Base-by-base conservation (phyloP, 257 asterid genomes). In the Salvia splendens region DNA sequence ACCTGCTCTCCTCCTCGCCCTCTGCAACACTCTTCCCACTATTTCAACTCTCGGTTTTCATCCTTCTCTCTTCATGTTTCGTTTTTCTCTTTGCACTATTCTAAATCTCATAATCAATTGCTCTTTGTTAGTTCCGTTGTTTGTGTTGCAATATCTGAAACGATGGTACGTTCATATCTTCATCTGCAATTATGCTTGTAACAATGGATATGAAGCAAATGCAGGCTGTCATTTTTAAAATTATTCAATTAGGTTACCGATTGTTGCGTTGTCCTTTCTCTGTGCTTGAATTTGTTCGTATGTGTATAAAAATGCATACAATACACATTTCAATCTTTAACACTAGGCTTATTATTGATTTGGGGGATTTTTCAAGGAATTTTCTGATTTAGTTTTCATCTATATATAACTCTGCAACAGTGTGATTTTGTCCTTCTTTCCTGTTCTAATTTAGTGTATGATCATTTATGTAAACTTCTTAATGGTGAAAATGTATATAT, bases 21-120 rank as follows among this genome's bases (percentile, higher is more conserved):
- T 57, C 79, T 74, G 72, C 78, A 52, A 66, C 83, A 69, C 86
- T 72, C 77, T 74, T 73, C 77, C 70, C 78, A 64, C 64, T 58
- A 57, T 24, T 71, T 76, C 77, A 82, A 66, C 69, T 51, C 83
- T 73, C 77, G 15, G 2, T 12, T 5, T 1, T 2, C 30, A 24
- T 67, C 58, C 56, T 58, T 51, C 43, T 50, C 61, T 76, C 47
- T 53, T 70, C 30, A 24, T 24, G 30, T 65, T 60, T 58, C 41
- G 42, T 30, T 69, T 41, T 58, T 4, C 4, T 1, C 30, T n/a
- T 49, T 69, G 73, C 69, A 69, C 72, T 64, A 36, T 55, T 47
- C 6, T 69, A 61, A 51, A 35, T 46, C 67, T 47, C 28, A 43
- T 24, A 8, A 8, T 52, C 43, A 24, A 17, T 47, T 59, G 17